phyloP scores from a whole-genome alignment of 2,329 filamentous ascomycete genomes.

The Aspergillus hortae region DNA sequence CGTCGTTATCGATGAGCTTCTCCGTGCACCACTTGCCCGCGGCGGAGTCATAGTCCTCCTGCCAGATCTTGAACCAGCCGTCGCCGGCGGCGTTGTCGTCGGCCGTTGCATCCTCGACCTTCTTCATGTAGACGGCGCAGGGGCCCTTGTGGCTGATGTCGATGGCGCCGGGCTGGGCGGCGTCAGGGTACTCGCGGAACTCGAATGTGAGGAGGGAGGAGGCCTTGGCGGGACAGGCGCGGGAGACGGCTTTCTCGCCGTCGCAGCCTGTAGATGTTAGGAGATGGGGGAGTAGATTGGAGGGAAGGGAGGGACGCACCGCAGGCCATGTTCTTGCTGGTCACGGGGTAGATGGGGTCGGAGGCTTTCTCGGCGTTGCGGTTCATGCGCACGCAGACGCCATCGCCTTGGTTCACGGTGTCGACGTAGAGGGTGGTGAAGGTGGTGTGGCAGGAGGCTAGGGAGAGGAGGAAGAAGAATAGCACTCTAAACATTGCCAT shows the following conservation, averaged over 20 bases:
- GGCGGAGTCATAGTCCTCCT: slow-evolving; percentile 60
- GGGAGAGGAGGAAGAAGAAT: background rate
- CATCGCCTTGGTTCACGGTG: slow-evolving; percentile 63
- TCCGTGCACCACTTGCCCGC: slow-evolving; percentile 66
- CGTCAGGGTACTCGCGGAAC: slow-evolving; percentile 61
- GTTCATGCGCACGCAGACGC: slow-evolving; percentile 67
- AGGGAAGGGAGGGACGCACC: slow-evolving; percentile 46
- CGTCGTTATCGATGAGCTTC: slow-evolving; percentile 62
- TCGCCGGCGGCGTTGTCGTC: slow-evolving; percentile 54
- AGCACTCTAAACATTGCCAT: too few relatives aligned
- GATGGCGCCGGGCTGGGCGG: slow-evolving; percentile 52
- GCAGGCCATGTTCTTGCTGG: slow-evolving; percentile 65
- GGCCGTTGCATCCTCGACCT: slow-evolving; percentile 54
- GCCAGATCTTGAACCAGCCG: slow-evolving; percentile 78
- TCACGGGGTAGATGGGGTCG: slow-evolving; percentile 55
- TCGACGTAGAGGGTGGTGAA: slow-evolving; percentile 64
- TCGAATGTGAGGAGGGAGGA: slow-evolving; percentile 62
- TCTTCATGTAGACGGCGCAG: slow-evolving; percentile 71
- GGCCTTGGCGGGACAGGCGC: slow-evolving; percentile 46
- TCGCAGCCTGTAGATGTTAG: slow-evolving; percentile 37
- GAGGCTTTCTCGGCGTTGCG: slow-evolving; percentile 51
- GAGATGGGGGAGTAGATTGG: background rate
- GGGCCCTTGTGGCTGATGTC: slow-evolving; percentile 64
- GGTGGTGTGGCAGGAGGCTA: slow-evolving; percentile 49
- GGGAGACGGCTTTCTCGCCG: slow-evolving; percentile 48